These are phyloP conservation scores for Ophiostoma sp. DNA, from an alignment of 2,329 filamentous ascomycete genomes.

Conservation along the genomic window DNA sequence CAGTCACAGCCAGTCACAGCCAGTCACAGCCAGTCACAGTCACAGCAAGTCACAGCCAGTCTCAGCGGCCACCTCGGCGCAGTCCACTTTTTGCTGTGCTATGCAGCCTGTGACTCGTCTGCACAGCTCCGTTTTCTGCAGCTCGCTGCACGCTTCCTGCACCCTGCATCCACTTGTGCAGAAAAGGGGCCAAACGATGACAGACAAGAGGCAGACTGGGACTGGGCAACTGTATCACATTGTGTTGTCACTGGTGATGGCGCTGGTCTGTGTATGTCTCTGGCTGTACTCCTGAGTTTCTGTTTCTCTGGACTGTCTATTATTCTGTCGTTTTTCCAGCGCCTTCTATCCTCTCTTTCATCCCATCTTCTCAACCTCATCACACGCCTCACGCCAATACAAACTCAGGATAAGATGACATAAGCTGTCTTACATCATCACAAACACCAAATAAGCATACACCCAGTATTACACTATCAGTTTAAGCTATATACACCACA, in stretches of 20 bases:
- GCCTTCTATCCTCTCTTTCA: too few relatives aligned
- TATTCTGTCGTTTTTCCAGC: too few relatives aligned
- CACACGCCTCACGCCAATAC: too few relatives aligned
- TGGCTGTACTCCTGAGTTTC: too few relatives aligned
- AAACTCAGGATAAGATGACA: too few relatives aligned
- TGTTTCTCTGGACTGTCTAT: too few relatives aligned
- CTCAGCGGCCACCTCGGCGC: not conserved
- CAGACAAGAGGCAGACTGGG: not conserved
- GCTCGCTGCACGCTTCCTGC: constrained; percentile 7
- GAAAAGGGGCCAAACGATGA: constrained; percentile 3
- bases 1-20: not conserved
- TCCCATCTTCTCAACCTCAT: too few relatives aligned
- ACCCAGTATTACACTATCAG: not conserved
- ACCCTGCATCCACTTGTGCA: constrained; percentile 12
- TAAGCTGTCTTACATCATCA: not conserved
- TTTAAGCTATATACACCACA: not conserved
- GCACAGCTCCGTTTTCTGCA: constrained; percentile 14
- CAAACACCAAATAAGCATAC: not conserved
- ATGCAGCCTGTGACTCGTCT: constrained; percentile 4
- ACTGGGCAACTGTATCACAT: not conserved
- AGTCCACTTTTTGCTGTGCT: constrained; percentile 14
- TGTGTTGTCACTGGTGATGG: not conserved
- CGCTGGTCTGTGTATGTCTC: too few relatives aligned
- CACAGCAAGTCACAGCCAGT: not conserved
- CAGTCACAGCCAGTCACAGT: too few relatives aligned